Evolutionary conservation across 257 asterid species (phyloP), one percentile per base, ranked within the genome.

Genomic region (Perilla frutescens): DNA sequence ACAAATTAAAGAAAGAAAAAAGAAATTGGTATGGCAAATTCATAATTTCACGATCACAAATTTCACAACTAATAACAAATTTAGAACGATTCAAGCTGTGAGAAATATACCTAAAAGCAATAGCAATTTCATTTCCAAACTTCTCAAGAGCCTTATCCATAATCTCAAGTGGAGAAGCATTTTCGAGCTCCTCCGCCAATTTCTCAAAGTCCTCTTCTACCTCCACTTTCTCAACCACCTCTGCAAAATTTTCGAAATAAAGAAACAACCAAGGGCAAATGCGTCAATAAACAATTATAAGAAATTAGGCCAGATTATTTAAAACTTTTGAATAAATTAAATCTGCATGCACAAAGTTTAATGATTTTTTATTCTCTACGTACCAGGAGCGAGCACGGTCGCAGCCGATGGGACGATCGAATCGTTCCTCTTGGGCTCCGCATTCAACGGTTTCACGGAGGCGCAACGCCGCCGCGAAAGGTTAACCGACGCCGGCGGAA

Each of bases 31-130:
- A 37, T 61, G 66, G 31, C 37, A 39, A 3, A 6, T 10, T 32
- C 44, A 61, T 61, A 12, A 41, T 37, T 61, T n/a, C 7, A 7
- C 12, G 29, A 61, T 34, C 12, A 61, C 47, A 39, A 13, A 39
- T 31, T 6, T 29, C 48, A 6, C 13, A 10, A 6, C 37, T 39
- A 49, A 60, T n/a, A 13, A n/a, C 4, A n/a, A 1, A 50, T n/a
- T 44, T 50, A 49, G 37, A 50, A 20, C 1, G 8, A 39, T 1
- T 39, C 1, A 62, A 1, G 41, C 8, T 15, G 57, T 7, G 53
- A 62, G 62, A 44, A 31, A 44, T n/a, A 7, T 83, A 92, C 97
- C 97, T 90, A 80, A 92, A 92, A 78, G 97, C 96, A 68, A 90
- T 87, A 2, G 96, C 93, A 36, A 87, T 87, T 57, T 87, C 90